Conservation (phyloP, 2,329 filamentous ascomycete genomes). For the Monosporascus ibericus region DNA sequence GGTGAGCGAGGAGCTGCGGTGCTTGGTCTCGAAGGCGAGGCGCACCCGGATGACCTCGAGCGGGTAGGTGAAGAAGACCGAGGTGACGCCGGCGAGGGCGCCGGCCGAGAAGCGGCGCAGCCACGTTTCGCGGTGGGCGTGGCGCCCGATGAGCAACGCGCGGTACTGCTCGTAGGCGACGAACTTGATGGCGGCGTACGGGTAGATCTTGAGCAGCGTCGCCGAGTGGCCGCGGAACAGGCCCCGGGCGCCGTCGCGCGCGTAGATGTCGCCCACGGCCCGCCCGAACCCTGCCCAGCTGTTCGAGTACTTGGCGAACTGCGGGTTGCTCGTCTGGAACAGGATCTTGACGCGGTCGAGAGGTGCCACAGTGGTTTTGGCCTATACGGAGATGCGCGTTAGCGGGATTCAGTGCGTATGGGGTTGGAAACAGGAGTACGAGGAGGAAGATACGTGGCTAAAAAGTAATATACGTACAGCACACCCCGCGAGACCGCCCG, state of each 20-base stretch:
- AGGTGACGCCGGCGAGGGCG: slow-evolving; percentile 74
- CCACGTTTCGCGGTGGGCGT: slow-evolving; percentile 67
- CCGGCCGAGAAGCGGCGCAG: slow-evolving; percentile 69
- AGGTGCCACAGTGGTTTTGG: slow-evolving; percentile 90
- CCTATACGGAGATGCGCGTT: slow-evolving; percentile 43
- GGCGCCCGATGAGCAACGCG: slow-evolving; percentile 64
- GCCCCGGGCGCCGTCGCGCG: slow-evolving; percentile 64
- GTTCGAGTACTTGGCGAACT: slow-evolving; percentile 87
- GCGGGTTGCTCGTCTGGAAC: slow-evolving; percentile 90
- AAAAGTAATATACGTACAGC: slow-evolving; percentile 55
- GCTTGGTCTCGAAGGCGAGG: slow-evolving; percentile 88
- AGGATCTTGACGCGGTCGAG: slow-evolving; percentile 98
- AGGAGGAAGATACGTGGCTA: not conserved
- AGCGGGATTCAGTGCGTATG: not conserved
- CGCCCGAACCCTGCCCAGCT: slow-evolving; percentile 79
- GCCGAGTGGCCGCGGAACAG: slow-evolving; percentile 93
- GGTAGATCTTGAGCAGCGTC: slow-evolving; percentile 89
- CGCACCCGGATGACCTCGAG: slow-evolving; percentile 89
- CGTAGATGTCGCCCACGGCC: slow-evolving; percentile 80
- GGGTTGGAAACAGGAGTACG: not conserved
- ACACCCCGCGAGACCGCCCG: slow-evolving; percentile 86
- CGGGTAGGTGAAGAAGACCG: slow-evolving; percentile 94
- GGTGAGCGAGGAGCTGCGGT: slow-evolving; percentile 62
- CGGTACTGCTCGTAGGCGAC: slow-evolving; percentile 96
- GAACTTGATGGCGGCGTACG: slow-evolving; percentile 97